Base-by-base conservation (phyloP, 139 green algal species). In the Astrephomene gubernaculifera region DNA sequence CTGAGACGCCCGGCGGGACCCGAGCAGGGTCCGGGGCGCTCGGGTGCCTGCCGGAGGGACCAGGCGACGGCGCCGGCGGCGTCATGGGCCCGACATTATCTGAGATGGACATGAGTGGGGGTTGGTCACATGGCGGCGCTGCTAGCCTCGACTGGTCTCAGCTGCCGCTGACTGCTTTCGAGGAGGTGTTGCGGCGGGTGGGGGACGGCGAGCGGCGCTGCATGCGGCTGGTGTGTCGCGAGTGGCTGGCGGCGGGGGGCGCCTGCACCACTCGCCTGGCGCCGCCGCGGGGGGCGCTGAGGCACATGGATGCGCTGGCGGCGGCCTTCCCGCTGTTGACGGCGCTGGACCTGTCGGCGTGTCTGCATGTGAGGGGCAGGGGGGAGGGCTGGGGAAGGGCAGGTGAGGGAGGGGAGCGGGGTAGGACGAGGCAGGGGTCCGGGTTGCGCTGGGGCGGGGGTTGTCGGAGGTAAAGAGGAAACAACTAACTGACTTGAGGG, bases 171-270 rank as follows among this genome's bases (percentile, higher is more conserved):
- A 54, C 53, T 17, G 53, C 52, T 0, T 70, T 81, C 10, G 45
- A 35, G 9, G 73, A 81, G 73, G 73, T 81, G 73, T 9, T 81
- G 49, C 53, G 52, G 35, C 53, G 69, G 73, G 52, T 53, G 73
- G 73, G 24, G 24, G 73, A 69, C 10, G 8, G 36, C 25, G 73
- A 81, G 70, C 70, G 41, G 27, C 41, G 70, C 43, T 78, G 14
- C 22, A 61, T 85, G n/a, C 79, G 64, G 6, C 79, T 85, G 63
- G 79, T 85, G 35, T 75, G 79, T 44, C 63, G 63, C 2, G 64
- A 85, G n/a, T 85, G 79, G 79, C 61, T 31, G 6, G 24, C 24
- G 22, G 44, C 64, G 12, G 6, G 24, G 6, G 44, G 43, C 27
- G 44, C 44, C 63, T 43, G 57, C 43, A 57, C 24, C 44, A 85